These are phyloP conservation scores for Babesia bovis DNA, from an alignment of 169 alveolate species.

Conservation along the genomic window DNA sequence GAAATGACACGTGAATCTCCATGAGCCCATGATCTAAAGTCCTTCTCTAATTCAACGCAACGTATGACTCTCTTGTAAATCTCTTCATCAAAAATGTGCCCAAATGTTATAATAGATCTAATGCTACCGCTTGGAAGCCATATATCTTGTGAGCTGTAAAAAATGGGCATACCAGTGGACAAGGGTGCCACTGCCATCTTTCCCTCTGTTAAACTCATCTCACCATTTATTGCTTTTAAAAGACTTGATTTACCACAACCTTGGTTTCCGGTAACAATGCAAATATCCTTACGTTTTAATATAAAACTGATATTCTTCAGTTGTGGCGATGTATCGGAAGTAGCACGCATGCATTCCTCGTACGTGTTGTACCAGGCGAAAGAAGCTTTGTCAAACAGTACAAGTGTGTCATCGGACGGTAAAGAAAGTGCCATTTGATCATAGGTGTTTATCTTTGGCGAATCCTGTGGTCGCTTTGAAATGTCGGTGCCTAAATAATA, in stretches of 20 bases:
- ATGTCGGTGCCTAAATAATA: not conserved
- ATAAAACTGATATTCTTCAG: slow-evolving; percentile 23
- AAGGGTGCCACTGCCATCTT: slow-evolving; percentile 63
- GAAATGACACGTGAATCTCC: slow-evolving; percentile 51
- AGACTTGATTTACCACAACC: slow-evolving; percentile 62
- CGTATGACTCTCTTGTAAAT: slow-evolving; percentile 26
- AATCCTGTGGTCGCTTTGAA: not conserved
- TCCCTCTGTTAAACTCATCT: slow-evolving; percentile 52
- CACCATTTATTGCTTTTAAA: slow-evolving; percentile 50
- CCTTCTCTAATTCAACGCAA: slow-evolving; percentile 28
- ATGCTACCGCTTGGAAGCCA: slow-evolving; percentile 38
- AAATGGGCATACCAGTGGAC: slow-evolving; percentile 52
- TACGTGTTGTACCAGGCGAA: slow-evolving; percentile 29
- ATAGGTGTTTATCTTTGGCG: not conserved
- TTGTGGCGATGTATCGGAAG: not conserved
- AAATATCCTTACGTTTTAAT: slow-evolving; percentile 32
- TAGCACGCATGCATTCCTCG: not conserved
- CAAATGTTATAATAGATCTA: slow-evolving; percentile 44
- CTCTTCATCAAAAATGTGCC: slow-evolving; percentile 40
- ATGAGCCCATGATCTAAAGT: slow-evolving; percentile 47
- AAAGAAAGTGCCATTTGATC: not conserved
- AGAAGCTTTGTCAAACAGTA: slow-evolving; percentile 20
- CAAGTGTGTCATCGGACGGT: slow-evolving; percentile 20
- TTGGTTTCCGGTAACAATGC: slow-evolving; percentile 44
- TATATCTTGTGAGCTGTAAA: slow-evolving; percentile 30